Conservation (phyloP, 768 basidiomycete species). For the Pisolithus sp. region DNA sequence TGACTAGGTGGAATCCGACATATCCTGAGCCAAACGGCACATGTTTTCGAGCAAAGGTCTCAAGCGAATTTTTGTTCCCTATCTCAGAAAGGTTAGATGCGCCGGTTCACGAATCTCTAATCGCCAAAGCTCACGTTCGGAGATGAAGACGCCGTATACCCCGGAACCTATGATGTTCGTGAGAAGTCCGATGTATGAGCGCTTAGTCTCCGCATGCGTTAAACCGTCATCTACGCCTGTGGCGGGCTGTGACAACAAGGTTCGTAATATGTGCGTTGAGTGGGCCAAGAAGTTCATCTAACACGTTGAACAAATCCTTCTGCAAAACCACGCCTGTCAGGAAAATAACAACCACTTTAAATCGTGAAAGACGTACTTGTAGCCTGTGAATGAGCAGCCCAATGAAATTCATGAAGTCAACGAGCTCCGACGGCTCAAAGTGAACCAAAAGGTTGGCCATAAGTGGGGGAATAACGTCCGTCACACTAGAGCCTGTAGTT, state of each 20-base stretch:
- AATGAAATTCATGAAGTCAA: conserved; percentile 95
- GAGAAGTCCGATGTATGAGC: conserved; percentile 80
- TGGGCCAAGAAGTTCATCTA: conserved; percentile 87
- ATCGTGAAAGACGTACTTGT: conserved; percentile 46
- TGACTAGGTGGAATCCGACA: conserved; percentile 71
- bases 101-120: conserved; percentile 1
- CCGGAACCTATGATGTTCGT: conserved; percentile 77
- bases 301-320: conserved; percentile 80
- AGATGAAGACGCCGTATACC: conserved; percentile 79
- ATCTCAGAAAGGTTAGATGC: conserved; percentile 3
- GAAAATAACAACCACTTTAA: background rate
- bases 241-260: conserved; percentile 73
- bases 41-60: conserved; percentile 72
- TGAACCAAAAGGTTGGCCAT: conserved; percentile 89
- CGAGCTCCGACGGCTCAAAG: conserved; percentile 87
- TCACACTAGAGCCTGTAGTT: conserved; percentile 80
- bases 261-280: conserved; percentile 76
- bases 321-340: conserved; percentile 23
- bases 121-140: conserved; percentile 54
- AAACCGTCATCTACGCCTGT: conserved; percentile 83
- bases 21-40: conserved; percentile 64
- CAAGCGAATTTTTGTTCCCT: conserved; percentile 65
- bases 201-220: conserved; percentile 74
- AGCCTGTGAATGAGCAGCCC: conserved; percentile 86
- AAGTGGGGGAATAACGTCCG: conserved; percentile 80